These are phyloP conservation scores for Sordariomycetes sp. DNA, from an alignment of 2,329 filamentous ascomycete species.

Conservation along the genomic window DNA sequence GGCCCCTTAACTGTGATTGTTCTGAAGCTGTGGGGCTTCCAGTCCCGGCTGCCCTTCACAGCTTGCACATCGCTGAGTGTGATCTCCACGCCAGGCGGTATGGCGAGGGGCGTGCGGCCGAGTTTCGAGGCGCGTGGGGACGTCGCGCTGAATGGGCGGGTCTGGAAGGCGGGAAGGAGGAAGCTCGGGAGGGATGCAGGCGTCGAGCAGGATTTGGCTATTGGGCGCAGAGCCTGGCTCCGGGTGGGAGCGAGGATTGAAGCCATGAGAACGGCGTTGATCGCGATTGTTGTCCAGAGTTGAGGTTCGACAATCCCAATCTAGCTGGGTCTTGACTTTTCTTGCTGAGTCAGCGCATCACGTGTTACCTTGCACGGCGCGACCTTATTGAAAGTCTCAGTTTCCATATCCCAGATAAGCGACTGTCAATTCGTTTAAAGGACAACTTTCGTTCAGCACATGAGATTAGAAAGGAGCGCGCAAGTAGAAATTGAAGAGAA, in stretches of 20 bases:
- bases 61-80: constrained; percentile 53
- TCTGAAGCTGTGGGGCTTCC: constrained; percentile 23
- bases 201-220: constrained; percentile 36
- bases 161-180: constrained; percentile 49
- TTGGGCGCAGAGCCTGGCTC: constrained; percentile 47
- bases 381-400: too few relatives aligned
- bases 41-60: constrained; percentile 46
- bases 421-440: too few relatives aligned
- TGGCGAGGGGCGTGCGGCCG: constrained; percentile 67
- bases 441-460: constrained; percentile 17
- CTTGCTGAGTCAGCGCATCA: constrained; percentile 24
- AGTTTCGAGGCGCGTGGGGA: constrained; percentile 67
- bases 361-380: constrained; percentile 11
- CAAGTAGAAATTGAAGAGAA: too few relatives aligned
- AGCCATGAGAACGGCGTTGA: constrained; percentile 15
- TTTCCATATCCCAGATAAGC: too few relatives aligned
- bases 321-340: constrained; percentile 18
- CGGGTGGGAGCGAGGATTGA: constrained; percentile 58
- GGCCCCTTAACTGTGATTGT: constrained; percentile 1
- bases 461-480: too few relatives aligned
- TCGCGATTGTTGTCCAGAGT: too few relatives aligned
- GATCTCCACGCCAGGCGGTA: constrained; percentile 78
- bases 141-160: constrained; percentile 60
- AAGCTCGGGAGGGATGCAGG: constrained; percentile 57
- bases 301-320: too few relatives aligned